phyloP scores from a whole-genome alignment of 129 eudicot genomes.

The Flaveria robusta region DNA sequence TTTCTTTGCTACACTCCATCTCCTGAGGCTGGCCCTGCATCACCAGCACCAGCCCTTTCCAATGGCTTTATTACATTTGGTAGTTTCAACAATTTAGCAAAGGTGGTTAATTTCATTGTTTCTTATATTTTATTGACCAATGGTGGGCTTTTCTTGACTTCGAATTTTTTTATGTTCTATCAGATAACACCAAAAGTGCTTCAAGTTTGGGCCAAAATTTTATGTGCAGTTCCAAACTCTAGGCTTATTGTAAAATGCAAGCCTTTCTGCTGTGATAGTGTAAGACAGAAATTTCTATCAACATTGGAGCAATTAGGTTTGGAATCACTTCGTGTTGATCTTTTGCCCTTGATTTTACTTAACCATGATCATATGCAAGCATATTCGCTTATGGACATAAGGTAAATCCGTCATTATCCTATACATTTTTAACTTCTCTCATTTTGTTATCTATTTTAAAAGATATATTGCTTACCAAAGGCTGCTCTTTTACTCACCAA shows the following conservation, averaged over 20 bases:
- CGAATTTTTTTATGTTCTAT: constrained; percentile 18
- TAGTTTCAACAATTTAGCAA: constrained; percentile 95
- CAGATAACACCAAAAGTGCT: constrained; percentile 96
- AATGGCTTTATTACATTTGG: constrained; percentile 96
- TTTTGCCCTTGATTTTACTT: constrained; percentile 85
- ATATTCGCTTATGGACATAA: constrained; percentile 96
- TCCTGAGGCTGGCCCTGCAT: constrained; percentile 88
- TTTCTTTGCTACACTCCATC: constrained; percentile 95
- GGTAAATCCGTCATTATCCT: constrained; percentile 43
- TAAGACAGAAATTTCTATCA: constrained; percentile 76
- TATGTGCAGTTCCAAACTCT: constrained; percentile 89
- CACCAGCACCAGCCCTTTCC: constrained; percentile 84
- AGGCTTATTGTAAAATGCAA: constrained; percentile 94
- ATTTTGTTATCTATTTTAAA: not conserved
- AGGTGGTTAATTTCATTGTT: constrained; percentile 44
- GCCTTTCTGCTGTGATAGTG: constrained; percentile 93
- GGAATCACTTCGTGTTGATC: constrained; percentile 92
- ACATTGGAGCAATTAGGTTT: constrained; percentile 94
- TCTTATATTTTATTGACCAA: not conserved
- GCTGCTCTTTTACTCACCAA: not conserved
- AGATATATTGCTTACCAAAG: not conserved
- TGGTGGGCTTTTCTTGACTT: constrained; percentile 21
- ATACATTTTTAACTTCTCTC: too few relatives aligned
- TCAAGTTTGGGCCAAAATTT: constrained; percentile 91
- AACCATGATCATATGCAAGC: constrained; percentile 99